Conservation (phyloP, 768 basidiomycete species). For the Xerocomellus intermedius region DNA sequence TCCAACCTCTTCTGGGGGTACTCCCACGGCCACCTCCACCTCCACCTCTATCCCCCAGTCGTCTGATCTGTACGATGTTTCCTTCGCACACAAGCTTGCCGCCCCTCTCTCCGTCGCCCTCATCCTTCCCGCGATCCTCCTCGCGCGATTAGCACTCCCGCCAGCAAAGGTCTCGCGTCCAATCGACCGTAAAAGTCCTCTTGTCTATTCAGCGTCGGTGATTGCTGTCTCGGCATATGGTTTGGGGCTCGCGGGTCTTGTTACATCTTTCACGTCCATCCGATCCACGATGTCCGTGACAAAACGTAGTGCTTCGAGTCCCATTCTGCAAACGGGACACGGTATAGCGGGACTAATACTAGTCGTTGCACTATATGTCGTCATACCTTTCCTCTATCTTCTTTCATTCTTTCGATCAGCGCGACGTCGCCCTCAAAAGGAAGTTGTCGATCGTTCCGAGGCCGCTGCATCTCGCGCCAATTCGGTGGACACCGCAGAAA, state of each 20-base stretch:
- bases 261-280: slow-evolving; percentile 60
- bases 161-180: slow-evolving; percentile 26
- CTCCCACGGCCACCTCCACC: slow-evolving; percentile 10
- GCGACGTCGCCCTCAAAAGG: slow-evolving; percentile 16
- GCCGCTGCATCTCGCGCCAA: slow-evolving; percentile 31
- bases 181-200: slow-evolving; percentile 22
- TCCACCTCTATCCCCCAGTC: slow-evolving; percentile 15
- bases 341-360: slow-evolving; percentile 64
- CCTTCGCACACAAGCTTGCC: slow-evolving; percentile 45
- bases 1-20: slow-evolving; percentile 20
- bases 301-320: slow-evolving; percentile 34
- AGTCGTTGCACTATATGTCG: slow-evolving; percentile 57
- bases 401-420: slow-evolving; percentile 22
- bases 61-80: slow-evolving; percentile 39
- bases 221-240: slow-evolving; percentile 51
- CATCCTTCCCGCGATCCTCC: slow-evolving; percentile 41
- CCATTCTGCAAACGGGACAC: slow-evolving; percentile 56
- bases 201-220: slow-evolving; percentile 38
- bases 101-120: slow-evolving; percentile 50
- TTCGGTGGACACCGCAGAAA: slow-evolving; percentile 43
- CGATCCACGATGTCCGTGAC: slow-evolving; percentile 25
- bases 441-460: slow-evolving; percentile 24
- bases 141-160: slow-evolving; percentile 42
- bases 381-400: slow-evolving; percentile 45
- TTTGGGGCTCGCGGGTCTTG: slow-evolving; percentile 62